Evolutionary conservation across 768 basidiomycete species (phyloP), one percentile per base, ranked within the genome.

Genomic region (Clitopilus passeckerianus): DNA sequence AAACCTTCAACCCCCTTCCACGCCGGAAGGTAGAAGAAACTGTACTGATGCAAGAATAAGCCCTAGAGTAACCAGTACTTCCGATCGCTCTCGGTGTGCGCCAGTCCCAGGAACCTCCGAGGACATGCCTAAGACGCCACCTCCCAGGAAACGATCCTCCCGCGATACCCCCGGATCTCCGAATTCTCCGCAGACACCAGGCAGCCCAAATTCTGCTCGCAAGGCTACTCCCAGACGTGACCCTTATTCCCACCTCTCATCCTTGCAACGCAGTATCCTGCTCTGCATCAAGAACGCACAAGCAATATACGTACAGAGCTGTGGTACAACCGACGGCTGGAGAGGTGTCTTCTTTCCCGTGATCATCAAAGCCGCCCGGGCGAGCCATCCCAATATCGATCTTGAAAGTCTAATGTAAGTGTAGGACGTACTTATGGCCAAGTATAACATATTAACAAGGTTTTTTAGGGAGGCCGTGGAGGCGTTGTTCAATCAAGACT

Each of bases 211-310:
- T 30, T 7, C 46, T 20, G 18, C 10, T 41, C n/a, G 20, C 12
- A 33, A 44, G 22, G 22, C 24, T 5, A 44, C 43, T 18, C 43
- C 34, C 12, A 18, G 22, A 37, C 56, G 60, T 24, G 67, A 71
- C 58, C 67, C 68, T 8, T 67, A 66, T 34, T 64, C 64, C 23
- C 57, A 61, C 27, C 60, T 71, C 14, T 52, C 61, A 8, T 63
- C 34, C 14, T 35, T 71, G 24, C 61, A 69, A 43, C 62, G 67
- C 53, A 64, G 66, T 8, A 68, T 71, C 46, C 59, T 71, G 22
- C 59, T 67, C 10, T 64, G 62, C 35, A 64, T 66, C 15, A 35
- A 56, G 14, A 52, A 52, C 12, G 35, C 34, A 5, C 54, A 53
- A 18, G 35, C 44, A 18, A 23, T 56, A 54, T 30, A 52, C 41